A percentile compares a stretch with the other conserved stretches of the same genome.
phyloP scores from a whole-genome alignment of 2,329 filamentous ascomycete genomes.

The Fusarium sp. region DNA sequence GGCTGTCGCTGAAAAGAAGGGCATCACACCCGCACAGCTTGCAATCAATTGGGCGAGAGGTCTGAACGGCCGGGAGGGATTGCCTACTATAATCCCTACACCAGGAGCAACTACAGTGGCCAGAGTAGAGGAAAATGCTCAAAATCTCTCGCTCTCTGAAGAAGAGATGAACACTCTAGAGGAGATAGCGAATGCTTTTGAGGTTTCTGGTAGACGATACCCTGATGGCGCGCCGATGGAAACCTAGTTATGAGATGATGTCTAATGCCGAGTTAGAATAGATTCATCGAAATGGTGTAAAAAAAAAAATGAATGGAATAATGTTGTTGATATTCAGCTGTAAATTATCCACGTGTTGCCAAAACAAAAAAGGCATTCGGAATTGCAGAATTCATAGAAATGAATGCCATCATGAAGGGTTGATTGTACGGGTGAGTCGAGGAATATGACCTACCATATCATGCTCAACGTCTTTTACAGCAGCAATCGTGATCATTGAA shows the following conservation, averaged over 20 bases:
- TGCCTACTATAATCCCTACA: conserved; percentile 73
- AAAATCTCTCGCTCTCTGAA: conserved; percentile 60
- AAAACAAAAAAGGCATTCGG: conserved; percentile 52
- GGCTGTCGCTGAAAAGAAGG: conserved; percentile 69
- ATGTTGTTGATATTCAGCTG: conserved; percentile 39
- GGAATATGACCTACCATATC: conserved; percentile 29
- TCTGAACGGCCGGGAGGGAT: conserved; percentile 63
- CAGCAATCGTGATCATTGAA: background rate
- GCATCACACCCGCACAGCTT: conserved; percentile 71
- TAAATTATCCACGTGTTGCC: conserved; percentile 51
- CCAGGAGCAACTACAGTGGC: conserved; percentile 70
- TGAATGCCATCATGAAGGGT: conserved; percentile 53
- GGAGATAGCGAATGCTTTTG: conserved; percentile 61
- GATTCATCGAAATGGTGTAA: background rate
- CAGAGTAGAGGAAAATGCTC: conserved; percentile 72
- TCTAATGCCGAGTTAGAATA: conserved; percentile 32
- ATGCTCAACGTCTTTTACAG: conserved; percentile 1
- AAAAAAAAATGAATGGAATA: conserved; percentile 4
- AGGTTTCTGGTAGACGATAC: conserved; percentile 64
- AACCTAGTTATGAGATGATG: conserved; percentile 49
- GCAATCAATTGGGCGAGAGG: conserved; percentile 73
- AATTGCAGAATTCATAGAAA: conserved; percentile 64
- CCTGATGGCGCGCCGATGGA: conserved; percentile 52
- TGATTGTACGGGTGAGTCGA: conserved; percentile 4
- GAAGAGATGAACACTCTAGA: conserved; percentile 65